phyloP scores from a whole-genome alignment of 164 flowering plant genomes.

The Pachysandra terminalis region DNA sequence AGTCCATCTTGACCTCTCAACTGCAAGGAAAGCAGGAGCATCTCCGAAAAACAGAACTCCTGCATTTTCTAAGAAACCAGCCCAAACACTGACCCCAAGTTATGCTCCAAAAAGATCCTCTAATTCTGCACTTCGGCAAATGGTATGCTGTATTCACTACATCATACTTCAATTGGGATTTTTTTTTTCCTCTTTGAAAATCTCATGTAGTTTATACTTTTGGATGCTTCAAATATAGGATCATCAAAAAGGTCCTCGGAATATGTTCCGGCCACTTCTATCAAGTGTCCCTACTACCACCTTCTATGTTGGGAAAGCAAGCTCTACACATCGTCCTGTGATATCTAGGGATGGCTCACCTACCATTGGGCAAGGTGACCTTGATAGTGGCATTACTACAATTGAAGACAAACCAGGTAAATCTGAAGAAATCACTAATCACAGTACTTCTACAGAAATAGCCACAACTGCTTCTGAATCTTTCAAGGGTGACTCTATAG shows the following conservation, averaged over 20 bases:
- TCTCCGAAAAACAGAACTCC: constrained; percentile 45
- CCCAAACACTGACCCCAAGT: constrained; percentile 43
- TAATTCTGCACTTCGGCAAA: constrained; percentile 73
- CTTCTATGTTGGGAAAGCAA: constrained; percentile 68
- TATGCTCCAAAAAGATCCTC: constrained; percentile 89
- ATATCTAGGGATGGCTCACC: constrained; percentile 40
- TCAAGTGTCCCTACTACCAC: constrained; percentile 92
- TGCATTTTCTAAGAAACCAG: constrained; percentile 51
- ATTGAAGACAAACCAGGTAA: constrained; percentile 23
- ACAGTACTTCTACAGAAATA: constrained; percentile 19
- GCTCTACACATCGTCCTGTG: constrained; percentile 49
- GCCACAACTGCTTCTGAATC: constrained; percentile 27
- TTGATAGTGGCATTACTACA: constrained; percentile 23
- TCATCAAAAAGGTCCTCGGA: constrained; percentile 71
- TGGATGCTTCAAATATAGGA: no score
- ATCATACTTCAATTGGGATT: no score
- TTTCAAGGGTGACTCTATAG: constrained; percentile 21
- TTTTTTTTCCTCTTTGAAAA: no score
- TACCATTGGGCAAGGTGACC: constrained; percentile 18
- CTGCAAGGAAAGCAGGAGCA: constrained; percentile 39
- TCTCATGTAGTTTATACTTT: no score
- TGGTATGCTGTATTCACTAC: no score
- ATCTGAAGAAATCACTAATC: constrained; percentile 23
- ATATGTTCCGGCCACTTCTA: constrained; percentile 94
- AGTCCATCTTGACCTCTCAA: constrained; percentile 32